These are phyloP conservation scores for Fraxinus paxiana DNA, from an alignment of 305 asterid species.

Conservation along the genomic window DNA sequence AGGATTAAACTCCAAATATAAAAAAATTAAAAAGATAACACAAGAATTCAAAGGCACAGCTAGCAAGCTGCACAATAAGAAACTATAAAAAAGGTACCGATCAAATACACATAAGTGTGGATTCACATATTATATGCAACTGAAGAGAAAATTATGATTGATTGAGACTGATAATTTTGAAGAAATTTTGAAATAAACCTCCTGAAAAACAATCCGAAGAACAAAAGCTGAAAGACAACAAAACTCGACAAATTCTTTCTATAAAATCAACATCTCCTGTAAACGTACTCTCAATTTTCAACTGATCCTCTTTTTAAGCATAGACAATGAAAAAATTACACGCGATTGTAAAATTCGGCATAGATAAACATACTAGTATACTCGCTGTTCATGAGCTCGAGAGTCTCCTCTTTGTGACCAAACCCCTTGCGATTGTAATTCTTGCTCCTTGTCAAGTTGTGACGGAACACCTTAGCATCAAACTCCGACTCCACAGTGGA, in stretches of 20 bases:
- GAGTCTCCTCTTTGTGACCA: conserved; percentile 25
- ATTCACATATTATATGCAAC: not conserved
- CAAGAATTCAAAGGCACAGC: not conserved
- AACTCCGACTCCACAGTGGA: conserved; percentile 11
- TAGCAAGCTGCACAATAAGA: not conserved
- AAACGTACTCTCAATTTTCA: not conserved
- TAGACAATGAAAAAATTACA: not conserved
- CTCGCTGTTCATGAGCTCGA: conserved; percentile 22
- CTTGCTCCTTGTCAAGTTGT: conserved; percentile 20
- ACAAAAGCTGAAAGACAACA: not conserved
- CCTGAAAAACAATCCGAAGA: not conserved
- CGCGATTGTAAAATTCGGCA: not conserved
- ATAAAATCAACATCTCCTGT: not conserved
- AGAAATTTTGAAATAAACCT: not conserved
- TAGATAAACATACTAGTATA: conserved; percentile 17
- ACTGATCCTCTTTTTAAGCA: not conserved
- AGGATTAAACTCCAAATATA: not conserved
- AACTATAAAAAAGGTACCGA: not conserved
- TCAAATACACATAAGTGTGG: not conserved
- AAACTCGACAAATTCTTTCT: not conserved
- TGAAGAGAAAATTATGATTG: not conserved
- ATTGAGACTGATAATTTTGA: not conserved
- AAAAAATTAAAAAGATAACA: not conserved
- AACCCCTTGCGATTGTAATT: conserved; percentile 28
- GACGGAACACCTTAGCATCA: conserved; percentile 17